Conservation (phyloP, 225 moss, liverwort and hornwort genomes). For the Antitrichia curtipendula region DNA sequence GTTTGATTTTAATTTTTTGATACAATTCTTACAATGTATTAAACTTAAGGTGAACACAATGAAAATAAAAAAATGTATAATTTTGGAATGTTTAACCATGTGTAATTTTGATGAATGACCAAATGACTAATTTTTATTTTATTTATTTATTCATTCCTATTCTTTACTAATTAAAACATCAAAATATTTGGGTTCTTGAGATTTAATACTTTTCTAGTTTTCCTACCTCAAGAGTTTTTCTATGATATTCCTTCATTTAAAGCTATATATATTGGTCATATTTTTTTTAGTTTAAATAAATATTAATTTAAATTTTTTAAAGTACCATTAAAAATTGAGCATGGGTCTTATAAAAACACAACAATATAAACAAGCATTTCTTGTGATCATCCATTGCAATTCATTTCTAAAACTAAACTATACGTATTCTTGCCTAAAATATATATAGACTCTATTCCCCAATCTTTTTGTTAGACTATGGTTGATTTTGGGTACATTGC, state of each 20-base stretch:
- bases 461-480: not conserved
- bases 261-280: rapidly evolving
- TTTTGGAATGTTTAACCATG: too few relatives aligned
- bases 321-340: not conserved
- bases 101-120: too few relatives aligned
- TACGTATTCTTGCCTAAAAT: not conserved
- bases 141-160: too few relatives aligned
- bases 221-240: rapidly evolving
- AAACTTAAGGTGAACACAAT: not conserved
- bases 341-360: not conserved
- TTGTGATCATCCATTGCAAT: not conserved
- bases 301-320: too few relatives aligned
- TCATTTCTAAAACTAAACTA: not conserved
- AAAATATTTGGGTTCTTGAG: not conserved
- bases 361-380: not conserved
- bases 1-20: too few relatives aligned
- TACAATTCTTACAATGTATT: not conserved
- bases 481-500: not conserved
- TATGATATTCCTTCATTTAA: not conserved
- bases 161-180: too few relatives aligned
- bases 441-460: not conserved
- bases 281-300: not conserved
- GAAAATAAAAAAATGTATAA: not conserved
- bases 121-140: too few relatives aligned
- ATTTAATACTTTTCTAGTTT: not conserved